phyloP scores from a whole-genome alignment of 495 filamentous ascomycete genomes.

The Tuber aestivum region DNA sequence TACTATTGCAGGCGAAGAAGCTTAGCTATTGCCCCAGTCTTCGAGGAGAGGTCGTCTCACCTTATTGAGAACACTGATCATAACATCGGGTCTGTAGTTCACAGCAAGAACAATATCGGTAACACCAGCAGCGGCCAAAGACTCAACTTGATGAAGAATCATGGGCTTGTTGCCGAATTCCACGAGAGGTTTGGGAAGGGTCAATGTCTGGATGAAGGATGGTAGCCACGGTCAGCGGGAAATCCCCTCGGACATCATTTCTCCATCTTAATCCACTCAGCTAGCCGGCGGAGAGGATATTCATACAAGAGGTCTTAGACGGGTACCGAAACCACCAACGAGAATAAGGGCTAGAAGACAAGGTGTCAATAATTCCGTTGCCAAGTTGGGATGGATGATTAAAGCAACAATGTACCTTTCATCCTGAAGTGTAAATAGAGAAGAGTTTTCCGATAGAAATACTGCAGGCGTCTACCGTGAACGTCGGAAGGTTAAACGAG shows the following conservation, averaged over 20 bases:
- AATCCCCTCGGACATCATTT: slow-evolving; percentile 18
- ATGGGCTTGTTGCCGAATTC: slow-evolving; percentile 98
- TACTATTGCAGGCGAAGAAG: slow-evolving; percentile 55
- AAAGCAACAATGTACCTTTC: slow-evolving; percentile 2
- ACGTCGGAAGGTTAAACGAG: background rate
- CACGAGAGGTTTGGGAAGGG: slow-evolving; percentile 92
- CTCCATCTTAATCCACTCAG: slow-evolving; percentile 19
- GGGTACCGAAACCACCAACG: slow-evolving; percentile 97
- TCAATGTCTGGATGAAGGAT: slow-evolving; percentile 65
- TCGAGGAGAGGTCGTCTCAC: slow-evolving; percentile 40
- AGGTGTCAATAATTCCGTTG: background rate
- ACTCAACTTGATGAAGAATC: slow-evolving; percentile 98
- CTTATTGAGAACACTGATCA: slow-evolving; percentile 70
- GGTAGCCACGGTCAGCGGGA: slow-evolving; percentile 18
- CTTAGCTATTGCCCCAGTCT: slow-evolving; percentile 7
- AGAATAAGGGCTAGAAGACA: slow-evolving; percentile 81
- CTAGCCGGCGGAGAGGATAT: slow-evolving; percentile 37
- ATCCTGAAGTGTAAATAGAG: background rate
- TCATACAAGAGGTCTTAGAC: slow-evolving; percentile 90
- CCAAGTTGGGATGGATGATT: background rate
- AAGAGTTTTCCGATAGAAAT: background rate
- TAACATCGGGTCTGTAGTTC: slow-evolving; percentile 97
- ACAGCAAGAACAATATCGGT: slow-evolving; percentile 97
- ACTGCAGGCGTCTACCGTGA: background rate
- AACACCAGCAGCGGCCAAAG: slow-evolving; percentile 87